A percentile compares a stretch with the other conserved stretches of the same genome.
phyloP scores from a whole-genome alignment of 768 basidiomycete genomes.

The Rhizopogon sp. region DNA sequence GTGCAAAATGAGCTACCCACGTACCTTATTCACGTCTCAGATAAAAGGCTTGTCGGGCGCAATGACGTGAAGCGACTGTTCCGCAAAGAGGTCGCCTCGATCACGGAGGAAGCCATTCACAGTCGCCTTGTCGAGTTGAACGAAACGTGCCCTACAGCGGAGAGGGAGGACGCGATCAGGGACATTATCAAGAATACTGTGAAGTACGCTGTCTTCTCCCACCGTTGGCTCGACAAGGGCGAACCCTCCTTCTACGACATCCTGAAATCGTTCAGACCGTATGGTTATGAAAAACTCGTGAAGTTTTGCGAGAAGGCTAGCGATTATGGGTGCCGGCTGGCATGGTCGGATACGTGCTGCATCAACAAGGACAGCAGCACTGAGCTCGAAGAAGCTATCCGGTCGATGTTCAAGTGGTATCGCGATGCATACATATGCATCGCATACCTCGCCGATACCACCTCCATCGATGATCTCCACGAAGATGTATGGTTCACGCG shows the following conservation, averaged over 20 bases:
- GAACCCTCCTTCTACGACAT: conserved; percentile 25
- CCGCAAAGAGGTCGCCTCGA: conserved; percentile 17
- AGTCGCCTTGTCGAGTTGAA: conserved; percentile 3
- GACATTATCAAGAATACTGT: conserved; percentile 17
- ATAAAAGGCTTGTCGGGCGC: conserved; percentile 22
- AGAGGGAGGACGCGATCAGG: conserved; percentile 20
- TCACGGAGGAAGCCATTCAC: conserved; percentile 21
- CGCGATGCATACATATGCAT: conserved; percentile 24
- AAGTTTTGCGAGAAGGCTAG: conserved; percentile 22
- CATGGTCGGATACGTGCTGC: conserved; percentile 32
- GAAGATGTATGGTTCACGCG: conserved; percentile 27
- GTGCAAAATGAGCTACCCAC: conserved; percentile 27
- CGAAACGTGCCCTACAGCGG: conserved; percentile 16
- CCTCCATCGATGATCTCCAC: conserved; percentile 21
- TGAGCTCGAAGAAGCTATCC: conserved; percentile 29
- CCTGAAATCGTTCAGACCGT: conserved; percentile 22
- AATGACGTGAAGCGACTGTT: conserved; percentile 27
- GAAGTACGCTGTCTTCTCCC: conserved; percentile 25
- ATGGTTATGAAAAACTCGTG: conserved; percentile 21
- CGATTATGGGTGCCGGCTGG: conserved; percentile 22
- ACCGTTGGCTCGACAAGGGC: conserved; percentile 25
- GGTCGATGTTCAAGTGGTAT: conserved; percentile 31
- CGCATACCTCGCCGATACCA: conserved; percentile 26
- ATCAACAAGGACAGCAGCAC: conserved; percentile 31
- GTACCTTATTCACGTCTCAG: conserved; percentile 22